Conservation (phyloP, 2,329 filamentous ascomycete genomes). For the Leptographium procerum region DNA sequence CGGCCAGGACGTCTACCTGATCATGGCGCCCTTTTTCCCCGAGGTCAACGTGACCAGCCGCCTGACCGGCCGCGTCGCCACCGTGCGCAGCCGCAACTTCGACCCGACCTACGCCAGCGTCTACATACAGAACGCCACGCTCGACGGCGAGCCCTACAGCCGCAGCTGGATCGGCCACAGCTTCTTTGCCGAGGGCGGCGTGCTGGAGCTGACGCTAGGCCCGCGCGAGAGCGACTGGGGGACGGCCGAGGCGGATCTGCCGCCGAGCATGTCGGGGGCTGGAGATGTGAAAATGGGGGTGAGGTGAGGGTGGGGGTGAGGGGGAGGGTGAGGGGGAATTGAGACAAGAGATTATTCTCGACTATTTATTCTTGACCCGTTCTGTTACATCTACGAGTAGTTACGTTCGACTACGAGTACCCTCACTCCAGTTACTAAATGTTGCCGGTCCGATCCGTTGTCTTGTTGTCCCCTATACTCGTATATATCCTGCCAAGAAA, state of each 20-base stretch:
- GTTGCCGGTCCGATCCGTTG: no score
- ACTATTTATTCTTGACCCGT: no score
- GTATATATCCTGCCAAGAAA: no score
- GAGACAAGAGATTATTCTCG: background rate
- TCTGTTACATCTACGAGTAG: background rate
- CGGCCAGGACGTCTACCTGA: slow-evolving; percentile 47
- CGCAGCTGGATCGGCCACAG: slow-evolving; percentile 50
- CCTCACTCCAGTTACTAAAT: background rate
- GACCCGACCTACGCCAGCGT: slow-evolving; percentile 25
- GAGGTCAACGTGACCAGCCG: slow-evolving; percentile 34
- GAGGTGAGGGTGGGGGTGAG: no score
- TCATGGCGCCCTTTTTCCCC: slow-evolving; percentile 45
- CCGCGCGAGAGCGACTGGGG: slow-evolving; percentile 42
- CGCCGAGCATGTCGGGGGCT: slow-evolving; percentile 15
- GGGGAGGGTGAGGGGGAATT: no score
- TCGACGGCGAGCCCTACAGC: slow-evolving; percentile 42
- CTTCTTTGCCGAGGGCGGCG: slow-evolving; percentile 45
- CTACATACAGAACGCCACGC: slow-evolving; percentile 25
- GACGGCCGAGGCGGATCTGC: slow-evolving; percentile 20
- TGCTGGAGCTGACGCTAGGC: slow-evolving; percentile 43
- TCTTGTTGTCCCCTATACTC: no score
- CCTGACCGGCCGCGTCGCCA: slow-evolving; percentile 39
- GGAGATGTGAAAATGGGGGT: background rate
- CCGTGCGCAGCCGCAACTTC: slow-evolving; percentile 42
- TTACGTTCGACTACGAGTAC: background rate